Percentiles rank a stretch among this genome's conserved stretches.
phyloP scores from a whole-genome alignment of 805 yeast genomes.

The Nakazawaea ernobii region DNA sequence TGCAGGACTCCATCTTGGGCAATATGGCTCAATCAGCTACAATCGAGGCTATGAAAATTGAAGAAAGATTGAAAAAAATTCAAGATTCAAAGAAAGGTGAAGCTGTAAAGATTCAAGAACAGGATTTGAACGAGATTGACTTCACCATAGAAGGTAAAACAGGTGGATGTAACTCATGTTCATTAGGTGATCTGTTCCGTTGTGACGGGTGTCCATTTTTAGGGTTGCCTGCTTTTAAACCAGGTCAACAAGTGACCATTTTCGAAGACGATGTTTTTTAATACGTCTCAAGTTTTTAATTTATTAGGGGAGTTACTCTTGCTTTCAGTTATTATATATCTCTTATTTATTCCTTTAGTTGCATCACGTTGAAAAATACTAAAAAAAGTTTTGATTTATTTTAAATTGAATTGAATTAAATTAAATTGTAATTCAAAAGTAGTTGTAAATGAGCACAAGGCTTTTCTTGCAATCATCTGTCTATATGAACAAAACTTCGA shows the following conservation, averaged over 20 bases:
- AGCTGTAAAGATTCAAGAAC: slow-evolving; percentile 46
- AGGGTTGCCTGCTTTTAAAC: slow-evolving; percentile 97
- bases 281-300: too few relatives aligned
- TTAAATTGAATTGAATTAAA: too few relatives aligned
- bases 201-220: slow-evolving; percentile 98
- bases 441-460: too few relatives aligned
- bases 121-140: slow-evolving; percentile 85
- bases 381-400: too few relatives aligned
- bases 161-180: slow-evolving; percentile 96
- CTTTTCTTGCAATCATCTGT: too few relatives aligned
- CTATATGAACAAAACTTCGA: too few relatives aligned
- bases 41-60: slow-evolving; percentile 48
- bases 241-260: slow-evolving; percentile 75
- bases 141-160: slow-evolving; percentile 96
- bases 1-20: slow-evolving; percentile 40
- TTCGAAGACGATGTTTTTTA: slow-evolving; percentile 9
- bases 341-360: neutral
- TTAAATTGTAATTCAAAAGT: too few relatives aligned
- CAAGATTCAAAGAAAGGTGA: slow-evolving; percentile 18
- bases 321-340: neutral
- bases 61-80: slow-evolving; percentile 34
- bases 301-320: neutral
- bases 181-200: slow-evolving; percentile 96
- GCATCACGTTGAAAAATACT: neutral
- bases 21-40: slow-evolving; percentile 46